Evolutionary conservation across 2,329 filamentous ascomycete species (phyloP).

Genomic region (Xylaria sp.): DNA sequence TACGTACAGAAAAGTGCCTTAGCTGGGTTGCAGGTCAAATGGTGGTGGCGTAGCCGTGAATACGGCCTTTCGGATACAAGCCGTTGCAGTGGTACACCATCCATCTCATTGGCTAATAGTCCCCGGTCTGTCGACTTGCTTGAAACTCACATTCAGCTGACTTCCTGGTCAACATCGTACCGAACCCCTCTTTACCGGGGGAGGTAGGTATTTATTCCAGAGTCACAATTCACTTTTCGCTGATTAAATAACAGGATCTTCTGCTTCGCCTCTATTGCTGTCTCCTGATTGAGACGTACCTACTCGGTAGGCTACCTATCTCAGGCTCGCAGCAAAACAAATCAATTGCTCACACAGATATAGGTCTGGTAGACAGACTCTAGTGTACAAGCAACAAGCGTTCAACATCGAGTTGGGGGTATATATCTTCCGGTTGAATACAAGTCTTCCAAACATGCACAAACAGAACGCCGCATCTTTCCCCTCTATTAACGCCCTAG

Average conservation of each 20-base stretch:
- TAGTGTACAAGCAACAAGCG: constrained; percentile 11
- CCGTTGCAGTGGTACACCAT: constrained; percentile 3
- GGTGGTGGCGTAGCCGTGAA: constrained; percentile 27
- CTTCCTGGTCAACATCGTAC: not conserved
- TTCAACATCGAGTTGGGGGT: constrained; percentile 30
- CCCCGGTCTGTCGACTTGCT: constrained; percentile 14
- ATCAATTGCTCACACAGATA: constrained; percentile 9
- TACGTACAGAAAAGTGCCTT: constrained; percentile 18
- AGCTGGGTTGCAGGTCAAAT: constrained; percentile 18
- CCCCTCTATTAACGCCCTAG: not conserved
- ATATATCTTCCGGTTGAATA: constrained; percentile 20
- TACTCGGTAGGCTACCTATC: constrained; percentile 1
- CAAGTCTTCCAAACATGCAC: constrained; percentile 27
- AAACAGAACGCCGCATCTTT: constrained; percentile 27
- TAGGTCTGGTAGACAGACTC: constrained; percentile 3
- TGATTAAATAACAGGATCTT: not conserved
- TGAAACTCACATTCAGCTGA: constrained; percentile 9
- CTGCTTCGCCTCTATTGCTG: not conserved
- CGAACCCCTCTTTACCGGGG: too few relatives aligned
- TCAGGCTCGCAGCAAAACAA: not conserved
- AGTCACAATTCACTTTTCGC: not conserved
- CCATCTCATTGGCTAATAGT: constrained; percentile 19
- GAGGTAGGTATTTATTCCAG: too few relatives aligned
- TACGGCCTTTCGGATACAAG: not conserved
- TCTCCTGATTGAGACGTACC: not conserved